Evolutionary conservation across 2,329 filamentous ascomycete genomes (phyloP), one percentile per base, ranked within the genome.

Genomic region (Lojkania enalia): DNA sequence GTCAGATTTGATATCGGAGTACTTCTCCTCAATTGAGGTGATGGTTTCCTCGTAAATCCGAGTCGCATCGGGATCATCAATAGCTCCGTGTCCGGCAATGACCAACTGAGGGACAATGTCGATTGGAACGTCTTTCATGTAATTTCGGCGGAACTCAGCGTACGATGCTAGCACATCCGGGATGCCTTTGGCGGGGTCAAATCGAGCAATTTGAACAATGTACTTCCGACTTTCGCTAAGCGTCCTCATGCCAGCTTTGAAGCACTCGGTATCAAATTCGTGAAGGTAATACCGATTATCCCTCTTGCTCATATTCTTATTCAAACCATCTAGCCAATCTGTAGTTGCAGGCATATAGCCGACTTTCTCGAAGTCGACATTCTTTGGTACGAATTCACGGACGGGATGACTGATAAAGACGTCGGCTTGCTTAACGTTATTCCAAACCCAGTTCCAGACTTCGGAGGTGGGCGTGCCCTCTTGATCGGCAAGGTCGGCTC

Each of bases 361-460:
- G 0, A 92, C 84, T 54, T 81, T 86, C 41, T 84, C 74, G 1
- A 69, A 70, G 1, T 84, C 81, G 4, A 94, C 86, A 44, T 75
- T 83, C 20, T 76, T 71, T 2, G 88, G 88, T 7, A 94, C 86
- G 55, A 92, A 94, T 18, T 78, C 76, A 31, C 81, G 82, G 41
- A 94, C 87, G 0, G 89, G 88, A 56, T 94, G 88, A 57, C 86
- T 89, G 68, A 94, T 86, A 69, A 91, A 94, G 64, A 90, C 74
- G 67, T 94, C 88, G 7, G 86, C 83, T 1, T 79, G 69, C 60
- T 86, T 77, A 57, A 90, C 87, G 50, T 82, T 81, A 37, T 81
- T 73, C 86, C 86, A 92, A 6, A 94, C 72, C 72, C 84, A 90
- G 20, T 79, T 73, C 88, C 88, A 94, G 11, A 87, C 82, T 50